These are phyloP conservation scores for Aspergillus viridinutans DNA, from an alignment of 2,329 filamentous ascomycete species.

Conservation along the genomic window DNA sequence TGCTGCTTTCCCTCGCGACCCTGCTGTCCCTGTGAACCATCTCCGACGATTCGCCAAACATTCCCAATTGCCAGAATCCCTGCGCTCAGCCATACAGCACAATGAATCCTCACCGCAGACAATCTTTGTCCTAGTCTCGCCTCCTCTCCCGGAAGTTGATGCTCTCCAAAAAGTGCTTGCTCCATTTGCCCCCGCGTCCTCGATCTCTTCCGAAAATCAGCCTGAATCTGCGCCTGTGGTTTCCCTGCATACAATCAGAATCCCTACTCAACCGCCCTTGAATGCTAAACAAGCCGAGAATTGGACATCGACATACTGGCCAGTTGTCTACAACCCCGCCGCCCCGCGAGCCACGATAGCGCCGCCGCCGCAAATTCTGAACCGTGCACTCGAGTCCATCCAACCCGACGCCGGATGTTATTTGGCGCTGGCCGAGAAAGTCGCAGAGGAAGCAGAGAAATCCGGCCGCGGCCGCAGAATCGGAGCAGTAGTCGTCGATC, in stretches of 20 bases:
- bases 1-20: conserved; percentile 31
- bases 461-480: conserved; percentile 37
- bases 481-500: conserved; percentile 45
- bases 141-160: conserved; percentile 36
- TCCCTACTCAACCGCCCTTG: conserved; percentile 41
- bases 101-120: conserved; percentile 23
- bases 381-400: conserved; percentile 31
- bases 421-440: conserved; percentile 35
- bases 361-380: conserved; percentile 38
- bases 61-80: conserved; percentile 28
- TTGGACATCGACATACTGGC: conserved; percentile 42
- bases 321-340: conserved; percentile 43
- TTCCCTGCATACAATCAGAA: conserved; percentile 27
- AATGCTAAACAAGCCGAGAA: conserved; percentile 37
- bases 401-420: conserved; percentile 36
- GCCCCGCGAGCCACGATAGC: conserved; percentile 40
- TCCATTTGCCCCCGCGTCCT: conserved; percentile 27
- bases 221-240: conserved; percentile 1
- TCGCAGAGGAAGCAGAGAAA: conserved; percentile 36
- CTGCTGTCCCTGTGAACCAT: conserved; percentile 31
- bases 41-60: conserved; percentile 40
- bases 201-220: conserved; percentile 3
- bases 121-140: conserved; percentile 40
- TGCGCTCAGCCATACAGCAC: conserved; percentile 22
- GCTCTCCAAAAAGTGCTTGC: conserved; percentile 32